phyloP scores from a whole-genome alignment of 306 rosid genomes.

The Glycine soja region DNA sequence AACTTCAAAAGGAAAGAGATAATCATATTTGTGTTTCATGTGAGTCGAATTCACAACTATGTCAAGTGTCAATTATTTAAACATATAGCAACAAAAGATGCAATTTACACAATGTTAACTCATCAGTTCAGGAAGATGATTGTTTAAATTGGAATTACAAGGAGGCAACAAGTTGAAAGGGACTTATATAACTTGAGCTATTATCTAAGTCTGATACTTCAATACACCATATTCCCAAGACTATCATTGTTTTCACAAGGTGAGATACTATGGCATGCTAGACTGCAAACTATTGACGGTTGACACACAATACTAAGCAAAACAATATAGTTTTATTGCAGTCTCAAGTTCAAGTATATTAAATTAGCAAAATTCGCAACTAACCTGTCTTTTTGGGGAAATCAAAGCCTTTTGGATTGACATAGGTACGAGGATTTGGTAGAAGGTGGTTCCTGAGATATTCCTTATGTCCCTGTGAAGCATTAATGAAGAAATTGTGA shows the following conservation, averaged over 20 bases:
- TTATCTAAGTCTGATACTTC: not conserved
- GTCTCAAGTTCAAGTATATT: too few species aligned
- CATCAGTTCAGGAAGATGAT: not conserved
- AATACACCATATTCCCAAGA: not conserved
- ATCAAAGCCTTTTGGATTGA: conserved; percentile 69
- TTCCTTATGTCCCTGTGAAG: conserved; percentile 84
- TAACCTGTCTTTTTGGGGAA: conserved; percentile 87
- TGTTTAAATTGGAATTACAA: not conserved
- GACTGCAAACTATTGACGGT: too few species aligned
- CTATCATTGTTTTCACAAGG: not conserved
- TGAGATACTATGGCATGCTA: not conserved
- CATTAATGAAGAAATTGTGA: conserved; percentile 31
- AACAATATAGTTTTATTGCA: too few species aligned
- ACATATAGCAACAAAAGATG: not conserved
- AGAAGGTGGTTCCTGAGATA: conserved; percentile 83
- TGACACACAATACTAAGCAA: too few species aligned
- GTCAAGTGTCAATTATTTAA: too few species aligned
- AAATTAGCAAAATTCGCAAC: conserved; percentile 7
- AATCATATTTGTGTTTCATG: too few species aligned
- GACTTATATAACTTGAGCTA: too few species aligned
- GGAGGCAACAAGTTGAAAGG: not conserved
- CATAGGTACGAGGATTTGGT: conserved; percentile 90
- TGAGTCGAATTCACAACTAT: too few species aligned
- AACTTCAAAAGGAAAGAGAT: too few species aligned
- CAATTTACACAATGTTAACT: not conserved